Conservation (phyloP, 2,329 filamentous ascomycete genomes). For the Colletotrichum orchidophilum region DNA sequence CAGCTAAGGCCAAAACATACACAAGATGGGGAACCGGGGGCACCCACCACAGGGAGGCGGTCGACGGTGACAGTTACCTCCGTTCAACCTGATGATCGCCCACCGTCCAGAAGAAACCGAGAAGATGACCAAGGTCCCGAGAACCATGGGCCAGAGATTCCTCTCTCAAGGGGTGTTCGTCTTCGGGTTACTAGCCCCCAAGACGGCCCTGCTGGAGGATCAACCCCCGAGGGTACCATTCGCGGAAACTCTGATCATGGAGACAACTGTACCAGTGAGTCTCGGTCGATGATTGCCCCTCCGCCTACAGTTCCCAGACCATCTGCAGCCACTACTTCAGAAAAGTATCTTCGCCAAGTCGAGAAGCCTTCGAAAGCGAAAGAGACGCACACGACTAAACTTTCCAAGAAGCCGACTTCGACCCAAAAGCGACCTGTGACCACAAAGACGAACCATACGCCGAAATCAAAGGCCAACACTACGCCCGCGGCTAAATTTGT, state of each 20-base stretch:
- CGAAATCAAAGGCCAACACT: neutral
- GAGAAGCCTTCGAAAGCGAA: neutral
- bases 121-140: neutral
- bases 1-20: neutral
- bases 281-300: neutral
- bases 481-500: conserved; percentile 34
- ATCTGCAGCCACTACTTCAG: neutral
- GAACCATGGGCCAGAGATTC: neutral
- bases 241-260: neutral
- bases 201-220: neutral
- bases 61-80: neutral
- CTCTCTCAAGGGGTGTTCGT: no score
- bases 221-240: neutral
- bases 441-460: neutral
- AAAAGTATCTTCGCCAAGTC: neutral
- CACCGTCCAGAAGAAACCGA: neutral
- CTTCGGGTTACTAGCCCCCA: neutral
- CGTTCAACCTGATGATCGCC: neutral
- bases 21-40: neutral
- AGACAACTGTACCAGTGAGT: neutral
- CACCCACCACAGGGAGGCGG: neutral
- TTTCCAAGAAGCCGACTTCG: neutral
- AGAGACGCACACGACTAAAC: neutral
- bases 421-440: neutral
- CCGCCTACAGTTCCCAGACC: neutral